Percentiles rank a stretch among this genome's conserved stretches.
Conservation (phyloP, 345 rosid species). For the Linum tenue region DNA sequence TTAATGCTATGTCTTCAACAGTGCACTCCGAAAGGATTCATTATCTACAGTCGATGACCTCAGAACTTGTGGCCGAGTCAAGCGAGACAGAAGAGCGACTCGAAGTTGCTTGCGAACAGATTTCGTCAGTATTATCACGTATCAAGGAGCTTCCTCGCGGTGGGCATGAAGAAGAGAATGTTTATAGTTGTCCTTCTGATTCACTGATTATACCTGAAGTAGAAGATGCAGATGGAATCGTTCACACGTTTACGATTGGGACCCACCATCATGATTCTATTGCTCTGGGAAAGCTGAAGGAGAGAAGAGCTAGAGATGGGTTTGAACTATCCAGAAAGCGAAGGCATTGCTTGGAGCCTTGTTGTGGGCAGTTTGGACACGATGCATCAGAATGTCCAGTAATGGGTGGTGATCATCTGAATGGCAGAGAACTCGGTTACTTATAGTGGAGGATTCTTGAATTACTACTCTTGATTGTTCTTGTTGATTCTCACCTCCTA, state of each 20-base stretch:
- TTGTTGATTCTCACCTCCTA: too few relatives aligned
- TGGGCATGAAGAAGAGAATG: slow-evolving; percentile 12
- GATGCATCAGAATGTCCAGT: slow-evolving; percentile 39
- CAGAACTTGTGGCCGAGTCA: slow-evolving; percentile 36
- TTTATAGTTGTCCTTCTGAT: slow-evolving; percentile 33
- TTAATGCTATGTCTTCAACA: slow-evolving; percentile 16
- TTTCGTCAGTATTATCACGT: slow-evolving; percentile 28
- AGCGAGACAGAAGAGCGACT: slow-evolving; percentile 43
- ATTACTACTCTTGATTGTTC: too few relatives aligned
- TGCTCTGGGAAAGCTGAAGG: slow-evolving; percentile 36
- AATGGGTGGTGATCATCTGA: slow-evolving; percentile 28
- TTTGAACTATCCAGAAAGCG: slow-evolving; percentile 29
- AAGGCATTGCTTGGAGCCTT: slow-evolving; percentile 36
- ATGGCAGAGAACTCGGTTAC: slow-evolving; percentile 23
- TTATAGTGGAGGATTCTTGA: slow-evolving; percentile 5
- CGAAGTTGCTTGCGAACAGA: slow-evolving; percentile 47
- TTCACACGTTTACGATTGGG: slow-evolving; percentile 28
- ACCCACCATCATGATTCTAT: slow-evolving; percentile 25
- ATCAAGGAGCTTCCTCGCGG: slow-evolving; percentile 35
- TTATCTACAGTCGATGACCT: slow-evolving; percentile 41
- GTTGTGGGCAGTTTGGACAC: slow-evolving; percentile 41
- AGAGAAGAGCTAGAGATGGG: slow-evolving; percentile 36
- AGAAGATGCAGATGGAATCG: slow-evolving; percentile 39
- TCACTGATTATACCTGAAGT: slow-evolving; percentile 38
- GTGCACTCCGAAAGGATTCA: slow-evolving; percentile 33